Evolutionary conservation across 2,329 filamentous ascomycete species (phyloP).

Genomic region (Thelonectria rubi): DNA sequence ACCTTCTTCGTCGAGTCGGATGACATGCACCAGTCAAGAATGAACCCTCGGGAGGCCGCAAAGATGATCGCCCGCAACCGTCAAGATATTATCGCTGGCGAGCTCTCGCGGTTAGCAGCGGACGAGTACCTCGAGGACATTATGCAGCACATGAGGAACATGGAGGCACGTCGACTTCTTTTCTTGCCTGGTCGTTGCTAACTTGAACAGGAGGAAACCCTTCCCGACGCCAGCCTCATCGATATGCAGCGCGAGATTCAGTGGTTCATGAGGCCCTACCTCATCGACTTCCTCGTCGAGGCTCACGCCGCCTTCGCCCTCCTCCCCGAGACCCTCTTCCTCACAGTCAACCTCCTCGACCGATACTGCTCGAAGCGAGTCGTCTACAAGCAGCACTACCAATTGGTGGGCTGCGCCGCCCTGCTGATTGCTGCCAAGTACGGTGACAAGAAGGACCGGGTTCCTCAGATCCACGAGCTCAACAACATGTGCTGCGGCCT

Average conservation of each 20-base stretch:
- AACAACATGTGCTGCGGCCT: conserved; percentile 99
- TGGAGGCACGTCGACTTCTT: conserved; percentile 72
- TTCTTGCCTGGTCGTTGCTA: conserved; percentile 31
- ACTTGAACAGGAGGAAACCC: conserved; percentile 72
- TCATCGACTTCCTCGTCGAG: conserved; percentile 98
- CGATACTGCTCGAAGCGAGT: conserved; percentile 97
- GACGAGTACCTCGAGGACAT: conserved; percentile 96
- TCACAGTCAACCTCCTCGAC: conserved; percentile 95
- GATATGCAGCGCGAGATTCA: conserved; percentile 99
- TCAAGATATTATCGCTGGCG: conserved; percentile 88
- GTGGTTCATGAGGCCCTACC: conserved; percentile 99
- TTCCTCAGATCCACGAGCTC: conserved; percentile 95
- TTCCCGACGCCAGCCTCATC: conserved; percentile 96
- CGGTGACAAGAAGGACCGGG: conserved; percentile 96
- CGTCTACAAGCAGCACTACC: conserved; percentile 99
- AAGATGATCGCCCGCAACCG: conserved; percentile 82
- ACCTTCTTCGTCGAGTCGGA: conserved; percentile 67
- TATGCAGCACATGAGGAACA: conserved; percentile 90
- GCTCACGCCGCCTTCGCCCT: conserved; percentile 95
- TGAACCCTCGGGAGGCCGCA: conserved; percentile 77
- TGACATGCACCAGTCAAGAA: conserved; percentile 60
- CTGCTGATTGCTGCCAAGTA: conserved; percentile 98
- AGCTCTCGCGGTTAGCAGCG: conserved; percentile 83
- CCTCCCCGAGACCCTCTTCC: conserved; percentile 92
- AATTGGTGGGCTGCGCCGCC: conserved; percentile 94